Conservation (phyloP, 1,139 yeast species). For the Saccharomycopsis hybrid region DNA sequence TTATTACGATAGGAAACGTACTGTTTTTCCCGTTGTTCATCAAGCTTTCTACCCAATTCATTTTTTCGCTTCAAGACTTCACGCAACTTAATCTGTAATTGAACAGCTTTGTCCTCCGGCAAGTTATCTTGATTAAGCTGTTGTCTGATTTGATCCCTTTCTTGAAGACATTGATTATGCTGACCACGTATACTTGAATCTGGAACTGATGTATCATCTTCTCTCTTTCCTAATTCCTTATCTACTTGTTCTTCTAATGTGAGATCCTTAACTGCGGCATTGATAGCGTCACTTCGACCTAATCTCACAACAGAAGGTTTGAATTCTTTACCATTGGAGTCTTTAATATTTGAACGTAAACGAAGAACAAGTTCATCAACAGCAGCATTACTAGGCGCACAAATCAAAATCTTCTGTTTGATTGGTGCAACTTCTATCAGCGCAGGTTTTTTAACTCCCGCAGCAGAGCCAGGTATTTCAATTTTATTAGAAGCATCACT, state of each 20-base stretch:
- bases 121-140: slow-evolving; percentile 31
- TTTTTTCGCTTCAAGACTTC: slow-evolving; percentile 55
- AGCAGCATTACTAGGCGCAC: slow-evolving; percentile 99
- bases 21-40: slow-evolving; percentile 68
- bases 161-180: slow-evolving; percentile 45
- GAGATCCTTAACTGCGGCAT: slow-evolving; percentile 72
- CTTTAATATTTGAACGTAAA: slow-evolving; percentile 63
- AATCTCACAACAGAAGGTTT: slow-evolving; percentile 77
- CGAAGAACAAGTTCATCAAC: slow-evolving; percentile 94
- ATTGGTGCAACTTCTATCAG: slow-evolving; percentile 20
- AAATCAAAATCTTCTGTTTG: slow-evolving; percentile 61
- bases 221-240: slow-evolving; percentile 44
- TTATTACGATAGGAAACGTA: slow-evolving; percentile 65
- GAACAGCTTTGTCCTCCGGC: slow-evolving; percentile 36
- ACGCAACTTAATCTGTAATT: slow-evolving; percentile 44
- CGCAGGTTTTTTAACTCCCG: slow-evolving; percentile 25
- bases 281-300: slow-evolving; percentile 87
- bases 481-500: neutral
- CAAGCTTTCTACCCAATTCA: slow-evolving; percentile 66
- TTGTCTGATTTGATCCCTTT: slow-evolving; percentile 44
- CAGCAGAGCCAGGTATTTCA: neutral
- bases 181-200: slow-evolving; percentile 47
- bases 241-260: slow-evolving; percentile 88
- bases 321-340: slow-evolving; percentile 49
- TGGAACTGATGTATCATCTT: slow-evolving; percentile 31